phyloP scores from a whole-genome alignment of 441 rosid species.

The Gossypium schwendimanii region DNA sequence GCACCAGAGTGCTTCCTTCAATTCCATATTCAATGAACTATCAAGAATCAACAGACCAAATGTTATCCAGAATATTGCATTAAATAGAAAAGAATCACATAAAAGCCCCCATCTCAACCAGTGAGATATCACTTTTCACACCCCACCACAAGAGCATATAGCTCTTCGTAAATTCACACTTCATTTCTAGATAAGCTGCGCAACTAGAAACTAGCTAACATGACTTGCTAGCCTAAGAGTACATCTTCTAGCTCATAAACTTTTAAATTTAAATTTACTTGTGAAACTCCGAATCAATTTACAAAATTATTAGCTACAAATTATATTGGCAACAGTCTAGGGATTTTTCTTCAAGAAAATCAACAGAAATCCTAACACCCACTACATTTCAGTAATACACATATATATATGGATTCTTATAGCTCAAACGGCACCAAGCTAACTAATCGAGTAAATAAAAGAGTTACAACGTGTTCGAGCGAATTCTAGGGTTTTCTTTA shows the following conservation, averaged over 20 bases:
- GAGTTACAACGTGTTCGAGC: neutral
- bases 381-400: neutral
- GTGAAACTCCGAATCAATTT: neutral
- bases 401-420: neutral
- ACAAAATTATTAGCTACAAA: neutral
- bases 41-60: conserved; percentile 4
- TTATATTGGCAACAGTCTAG: neutral
- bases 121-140: neutral
- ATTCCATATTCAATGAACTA: conserved; percentile 67
- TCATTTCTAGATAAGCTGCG: neutral
- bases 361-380: neutral
- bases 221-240: neutral
- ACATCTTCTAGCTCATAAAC: neutral
- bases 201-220: neutral
- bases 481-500: neutral
- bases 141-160: neutral
- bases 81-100: neutral
- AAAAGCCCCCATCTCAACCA: neutral
- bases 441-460: neutral
- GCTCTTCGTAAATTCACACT: neutral
- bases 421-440: neutral
- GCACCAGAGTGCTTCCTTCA: conserved; percentile 50
- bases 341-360: neutral
- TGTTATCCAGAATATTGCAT: neutral
- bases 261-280: neutral